Conservation (phyloP, 768 basidiomycete genomes). For the Termitomyces titanicus region DNA sequence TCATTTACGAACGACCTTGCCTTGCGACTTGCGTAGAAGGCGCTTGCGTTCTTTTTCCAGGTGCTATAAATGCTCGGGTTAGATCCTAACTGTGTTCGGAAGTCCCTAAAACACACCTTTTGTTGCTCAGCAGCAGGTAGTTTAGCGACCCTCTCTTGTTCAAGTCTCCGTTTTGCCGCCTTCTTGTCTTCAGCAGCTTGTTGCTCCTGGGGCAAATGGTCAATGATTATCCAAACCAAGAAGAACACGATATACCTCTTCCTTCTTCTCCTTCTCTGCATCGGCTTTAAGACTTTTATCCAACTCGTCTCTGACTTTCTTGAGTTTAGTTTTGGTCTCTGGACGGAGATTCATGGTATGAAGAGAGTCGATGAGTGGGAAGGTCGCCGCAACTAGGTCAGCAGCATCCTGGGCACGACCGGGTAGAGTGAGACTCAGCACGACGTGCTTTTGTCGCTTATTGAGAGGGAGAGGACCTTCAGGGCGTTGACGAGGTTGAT, state of each 20-base stretch:
- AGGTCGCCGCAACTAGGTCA: constrained; percentile 62
- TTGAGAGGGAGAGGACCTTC: constrained; percentile 41
- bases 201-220: constrained; percentile 17
- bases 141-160: constrained; percentile 69
- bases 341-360: constrained; percentile 61
- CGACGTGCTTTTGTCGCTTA: constrained; percentile 67
- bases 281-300: constrained; percentile 69
- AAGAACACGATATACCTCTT: constrained; percentile 44
- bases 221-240: neutral
- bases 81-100: neutral
- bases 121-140: constrained; percentile 79
- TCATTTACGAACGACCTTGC: constrained; percentile 55
- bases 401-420: constrained; percentile 46
- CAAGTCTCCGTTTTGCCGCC: constrained; percentile 67
- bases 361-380: constrained; percentile 73
- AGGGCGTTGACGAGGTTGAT: constrained; percentile 79
- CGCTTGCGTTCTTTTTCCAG: constrained; percentile 80
- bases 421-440: constrained; percentile 62
- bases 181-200: constrained; percentile 66
- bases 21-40: constrained; percentile 63
- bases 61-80: constrained; percentile 29
- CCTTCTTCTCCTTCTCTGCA: constrained; percentile 59
- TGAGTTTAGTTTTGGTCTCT: constrained; percentile 78
- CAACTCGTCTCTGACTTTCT: constrained; percentile 68
- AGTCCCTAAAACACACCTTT: constrained; percentile 46